Conservation (phyloP, 495 filamentous ascomycete species). For the Trichoderma asperelloides region DNA sequence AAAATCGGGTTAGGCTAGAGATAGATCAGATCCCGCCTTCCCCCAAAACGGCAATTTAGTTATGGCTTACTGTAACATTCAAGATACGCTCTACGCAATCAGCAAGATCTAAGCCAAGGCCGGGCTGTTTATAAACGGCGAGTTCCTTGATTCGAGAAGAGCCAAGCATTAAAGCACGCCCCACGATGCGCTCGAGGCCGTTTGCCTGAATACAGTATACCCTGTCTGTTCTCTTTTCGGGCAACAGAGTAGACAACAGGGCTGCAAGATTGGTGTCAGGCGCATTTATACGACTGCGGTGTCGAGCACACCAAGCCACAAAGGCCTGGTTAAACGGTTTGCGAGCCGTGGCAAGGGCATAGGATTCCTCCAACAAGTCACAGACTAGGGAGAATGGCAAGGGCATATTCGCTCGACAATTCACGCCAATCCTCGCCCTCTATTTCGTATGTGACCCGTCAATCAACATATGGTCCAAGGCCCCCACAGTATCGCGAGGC, state of each 20-base stretch:
- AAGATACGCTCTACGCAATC: constrained; percentile 61
- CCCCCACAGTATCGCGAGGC: not conserved
- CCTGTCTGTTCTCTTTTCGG: constrained; percentile 64
- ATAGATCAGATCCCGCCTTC: constrained; percentile 10
- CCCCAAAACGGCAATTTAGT: constrained; percentile 1
- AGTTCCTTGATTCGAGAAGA: constrained; percentile 50
- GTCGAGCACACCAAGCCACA: constrained; percentile 51
- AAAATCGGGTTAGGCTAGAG: constrained; percentile 29
- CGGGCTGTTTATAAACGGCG: constrained; percentile 47
- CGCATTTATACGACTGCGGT: constrained; percentile 43
- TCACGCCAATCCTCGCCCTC: not conserved
- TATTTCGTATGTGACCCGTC: not conserved
- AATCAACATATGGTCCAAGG: not conserved
- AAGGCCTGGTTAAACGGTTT: constrained; percentile 22
- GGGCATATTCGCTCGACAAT: constrained; percentile 34
- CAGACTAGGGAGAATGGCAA: constrained; percentile 54
- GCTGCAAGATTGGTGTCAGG: constrained; percentile 45
- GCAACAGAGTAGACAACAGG: constrained; percentile 64
- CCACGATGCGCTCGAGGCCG: constrained; percentile 53
- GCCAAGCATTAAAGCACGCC: constrained; percentile 53
- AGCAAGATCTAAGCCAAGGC: constrained; percentile 53
- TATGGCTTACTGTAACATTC: constrained; percentile 46
- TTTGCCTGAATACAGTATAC: constrained; percentile 58
- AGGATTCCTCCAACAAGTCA: constrained; percentile 45
- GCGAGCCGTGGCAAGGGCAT: not conserved